Percentiles rank a stretch among this genome's conserved stretches.
These are phyloP conservation scores for Lodderomyces theae DNA, from an alignment of 1,139 yeast species.

Conservation along the genomic window DNA sequence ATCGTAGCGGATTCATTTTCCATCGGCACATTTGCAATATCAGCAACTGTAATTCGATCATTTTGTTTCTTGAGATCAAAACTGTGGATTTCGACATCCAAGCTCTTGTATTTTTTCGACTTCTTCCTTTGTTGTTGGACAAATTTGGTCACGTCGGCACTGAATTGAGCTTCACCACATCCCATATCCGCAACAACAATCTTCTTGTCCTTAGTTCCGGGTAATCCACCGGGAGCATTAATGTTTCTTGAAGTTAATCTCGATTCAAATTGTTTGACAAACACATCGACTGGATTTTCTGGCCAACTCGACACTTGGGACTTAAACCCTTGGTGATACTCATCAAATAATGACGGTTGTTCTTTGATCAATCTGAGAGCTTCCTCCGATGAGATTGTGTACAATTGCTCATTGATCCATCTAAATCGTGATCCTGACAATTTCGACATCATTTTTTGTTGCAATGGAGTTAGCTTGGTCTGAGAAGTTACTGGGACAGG, in stretches of 20 bases:
- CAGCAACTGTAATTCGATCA: conserved; percentile 90
- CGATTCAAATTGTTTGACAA: conserved; percentile 66
- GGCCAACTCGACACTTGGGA: conserved; percentile 98
- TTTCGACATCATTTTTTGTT: conserved; percentile 93
- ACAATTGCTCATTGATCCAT: conserved; percentile 95
- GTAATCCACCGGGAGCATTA: conserved; percentile 94
- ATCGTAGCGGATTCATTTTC: conserved; percentile 74
- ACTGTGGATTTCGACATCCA: conserved; percentile 70
- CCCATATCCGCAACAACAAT: conserved; percentile 97
- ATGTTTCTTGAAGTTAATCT: conserved; percentile 62
- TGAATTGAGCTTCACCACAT: conserved; percentile 93
- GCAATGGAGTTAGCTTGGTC: conserved; percentile 77
- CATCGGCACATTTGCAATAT: conserved; percentile 85
- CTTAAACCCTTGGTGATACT: conserved; percentile 92
- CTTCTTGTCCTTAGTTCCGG: conserved; percentile 53
- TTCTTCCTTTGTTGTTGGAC: conserved; percentile 37
- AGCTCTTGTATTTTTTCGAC: conserved; percentile 35
- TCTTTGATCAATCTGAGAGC: conserved; percentile 72
- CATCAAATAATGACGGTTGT: conserved; percentile 88
- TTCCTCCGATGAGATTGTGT: conserved; percentile 74
- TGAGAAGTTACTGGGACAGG: conserved; percentile 20
- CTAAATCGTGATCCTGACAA: conserved; percentile 92
- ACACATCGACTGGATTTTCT: conserved; percentile 90
- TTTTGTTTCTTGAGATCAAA: conserved; percentile 88
- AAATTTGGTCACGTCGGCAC: conserved; percentile 59